Base-by-base conservation (phyloP, 1,284 basidiomycete genomes). In the Tylopilus sp. region DNA sequence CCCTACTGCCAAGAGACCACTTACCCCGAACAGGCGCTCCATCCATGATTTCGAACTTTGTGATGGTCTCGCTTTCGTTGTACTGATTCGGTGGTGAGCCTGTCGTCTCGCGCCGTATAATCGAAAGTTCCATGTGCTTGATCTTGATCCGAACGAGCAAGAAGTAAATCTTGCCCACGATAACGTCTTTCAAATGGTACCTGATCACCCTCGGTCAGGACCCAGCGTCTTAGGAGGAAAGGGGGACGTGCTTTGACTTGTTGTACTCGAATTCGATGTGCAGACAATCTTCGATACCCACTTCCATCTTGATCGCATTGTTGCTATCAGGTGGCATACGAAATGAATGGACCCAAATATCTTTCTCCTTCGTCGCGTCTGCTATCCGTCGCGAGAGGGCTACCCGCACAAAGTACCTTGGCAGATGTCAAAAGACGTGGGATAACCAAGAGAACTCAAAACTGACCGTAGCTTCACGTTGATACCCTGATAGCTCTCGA, bases 231-330 rank as follows among this genome's bases (percentile, higher is more conserved):
- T 44, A 49, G 30, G 29, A 36, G 43, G 30, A 34, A 21, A 15
- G 33, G 26, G 15, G n/a, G 6, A 74, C 86, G 55, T 55, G 91
- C 93, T 98, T 98, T 51, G 94, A 97, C 70, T 98, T 98, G 78
- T 99, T 98, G 74, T 99, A 98, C 72, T 99, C 96, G 61, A 99
- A 98, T 70, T 99, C 96, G 63, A 99, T 99, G 68, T 99, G 96
- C 59, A 98, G 71, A 69, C 96, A 98, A 66, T 99, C 96, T 67
- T 98, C 96, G 55, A 99, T 98, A 15, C 96, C 96, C 31, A 99
- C 97, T 70, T 99, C 96, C 97, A 99, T 99, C 78, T 97, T 98
- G 74, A 98, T 97, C 29, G 92, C 89, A 66, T 95, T 96, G 71
- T 97, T 98, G 59, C 83, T 89, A 67, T 99, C 97, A 48, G 96